Evolutionary conservation across 352 stramenopile genomes (phyloP), one percentile per base, ranked within the genome.

Genomic region (Phytophthora cajani): DNA sequence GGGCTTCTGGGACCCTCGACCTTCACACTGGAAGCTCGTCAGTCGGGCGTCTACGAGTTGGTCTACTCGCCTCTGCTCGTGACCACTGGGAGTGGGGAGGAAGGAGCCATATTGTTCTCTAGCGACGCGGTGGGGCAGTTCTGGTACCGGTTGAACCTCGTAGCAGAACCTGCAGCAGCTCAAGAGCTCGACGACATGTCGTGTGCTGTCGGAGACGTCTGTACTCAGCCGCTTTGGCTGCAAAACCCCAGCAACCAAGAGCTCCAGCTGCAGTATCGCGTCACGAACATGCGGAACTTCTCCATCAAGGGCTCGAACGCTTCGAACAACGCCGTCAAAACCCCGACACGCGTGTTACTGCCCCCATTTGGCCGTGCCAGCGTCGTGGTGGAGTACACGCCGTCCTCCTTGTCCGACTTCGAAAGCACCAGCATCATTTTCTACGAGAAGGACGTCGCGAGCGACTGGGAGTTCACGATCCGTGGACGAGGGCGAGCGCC

Each of bases 101-200:
- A 88, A 44, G 96, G 96, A 1, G 90, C 89, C 0, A 87, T 99
- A 16, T 69, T 93, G 3, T 98, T 99, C 65, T 81, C 86, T 0
- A 97, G 97, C 56, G 88, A 97, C 21, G 75, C 84, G 16, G 90
- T 98, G 9, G 96, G 96, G 0, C 92, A 98, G 72, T 97, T 99
- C 46, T 99, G 95, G 92, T 99, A 99, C 60, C 66, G 89, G 3
- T 78, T 99, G 3, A 64, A 89, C 30, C 75, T 98, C 7, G 30
- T 81, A 1, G 94, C 93, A 7, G 79, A 87, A n/a, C 44, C 72
- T 6, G 78, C 92, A 0, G 53, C 69, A 9, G 65, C 79, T 0
- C 81, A 88, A 10, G 59, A 69, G 23, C 71, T 98, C 7, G 74
- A 86, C 7, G 71, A 90, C 54, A 97, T 98, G 77, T 74, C 62